Percentiles rank a stretch among this genome's conserved stretches.
These are phyloP conservation scores for Oryza meridionalis DNA, from an alignment of 176 grass and related monocot species.

Conservation along the genomic window DNA sequence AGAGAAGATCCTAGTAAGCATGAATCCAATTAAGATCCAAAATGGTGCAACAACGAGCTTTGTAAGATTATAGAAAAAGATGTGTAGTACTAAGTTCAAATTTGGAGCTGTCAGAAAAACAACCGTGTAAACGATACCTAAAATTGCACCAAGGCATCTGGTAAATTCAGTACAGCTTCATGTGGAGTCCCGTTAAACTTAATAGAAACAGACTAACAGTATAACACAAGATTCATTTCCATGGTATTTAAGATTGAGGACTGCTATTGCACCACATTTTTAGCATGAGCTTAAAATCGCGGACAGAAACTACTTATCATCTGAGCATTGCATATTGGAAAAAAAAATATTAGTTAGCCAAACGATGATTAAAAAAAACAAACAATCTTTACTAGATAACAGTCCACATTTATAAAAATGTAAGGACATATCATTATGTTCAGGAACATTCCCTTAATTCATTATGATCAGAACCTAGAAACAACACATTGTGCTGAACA, in stretches of 20 bases:
- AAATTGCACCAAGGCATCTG: conserved; percentile 13
- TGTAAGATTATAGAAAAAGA: not conserved
- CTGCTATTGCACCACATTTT: not conserved
- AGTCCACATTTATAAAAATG: not conserved
- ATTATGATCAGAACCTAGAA: not conserved
- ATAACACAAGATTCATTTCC: conserved; percentile 29
- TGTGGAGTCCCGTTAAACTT: not conserved
- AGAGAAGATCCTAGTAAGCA: conserved; percentile 60
- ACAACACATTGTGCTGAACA: not conserved
- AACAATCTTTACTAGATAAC: not conserved
- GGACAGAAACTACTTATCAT: not conserved
- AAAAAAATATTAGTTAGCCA: not conserved
- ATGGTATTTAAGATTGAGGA: not conserved
- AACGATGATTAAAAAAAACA: not conserved
- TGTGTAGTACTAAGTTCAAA: not conserved
- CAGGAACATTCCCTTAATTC: not conserved
- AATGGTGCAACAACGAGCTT: conserved; percentile 9
- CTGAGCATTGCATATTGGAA: not conserved
- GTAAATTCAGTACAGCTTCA: conserved; percentile 12
- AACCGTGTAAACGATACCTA: not conserved
- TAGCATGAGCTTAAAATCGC: not conserved
- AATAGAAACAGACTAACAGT: not conserved
- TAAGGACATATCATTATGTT: not conserved
- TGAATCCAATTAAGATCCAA: conserved; percentile 46
- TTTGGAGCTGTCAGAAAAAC: not conserved